Base-by-base conservation (phyloP, 495 filamentous ascomycete genomes). In the Friedmanniomyces simplex region DNA sequence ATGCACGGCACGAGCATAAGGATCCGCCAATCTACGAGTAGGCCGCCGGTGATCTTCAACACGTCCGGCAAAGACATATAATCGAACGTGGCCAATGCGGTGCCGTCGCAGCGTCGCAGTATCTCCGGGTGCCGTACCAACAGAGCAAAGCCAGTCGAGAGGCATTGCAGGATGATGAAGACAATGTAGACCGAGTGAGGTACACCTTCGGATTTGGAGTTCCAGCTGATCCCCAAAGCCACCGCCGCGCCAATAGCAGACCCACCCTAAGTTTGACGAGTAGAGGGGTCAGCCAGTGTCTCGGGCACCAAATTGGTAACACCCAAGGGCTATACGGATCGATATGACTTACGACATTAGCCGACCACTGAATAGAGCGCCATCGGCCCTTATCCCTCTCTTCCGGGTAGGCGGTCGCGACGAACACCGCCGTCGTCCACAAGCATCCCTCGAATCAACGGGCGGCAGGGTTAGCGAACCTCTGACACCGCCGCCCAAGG, bases 201-300 rank as follows among this genome's bases (percentile, higher is more conserved):
- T 30, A 54, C 34, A 21, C 52, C 36, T 30, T 54, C 52, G 10
- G 14, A 5, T 2, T 41, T 1, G 16, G 52, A 41, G 26, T 54
- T 54, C 52, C 52, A 54, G 52, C 52, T 54, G 34, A 54, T 54
- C 2, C 52, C 37, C 22, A 54, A 45, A 12, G 52, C 52, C 8
- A 54, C 52, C 2, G 52, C 52, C 5, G 52, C 52, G 14, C 52
- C 52, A 21, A 54, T 25, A 6, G 52, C 52, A 11, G 52, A 54
- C 2, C 52, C 52, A 13, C 36, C 25, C 20, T 16, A 6, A 7
- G 50, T 36, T 45, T 13, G 21, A 45, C 13, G 41, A 45, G 14
- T 45, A 45, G 16, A 3, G 3, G 3, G 41, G 21, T 45, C 41
- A 45, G 41, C 41, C 6, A 6, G 21, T 45, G 3, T 45, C 3